Evolutionary conservation across 192 early-diverging fungal genomes (phyloP).

Genomic region (Podila verticillata): DNA sequence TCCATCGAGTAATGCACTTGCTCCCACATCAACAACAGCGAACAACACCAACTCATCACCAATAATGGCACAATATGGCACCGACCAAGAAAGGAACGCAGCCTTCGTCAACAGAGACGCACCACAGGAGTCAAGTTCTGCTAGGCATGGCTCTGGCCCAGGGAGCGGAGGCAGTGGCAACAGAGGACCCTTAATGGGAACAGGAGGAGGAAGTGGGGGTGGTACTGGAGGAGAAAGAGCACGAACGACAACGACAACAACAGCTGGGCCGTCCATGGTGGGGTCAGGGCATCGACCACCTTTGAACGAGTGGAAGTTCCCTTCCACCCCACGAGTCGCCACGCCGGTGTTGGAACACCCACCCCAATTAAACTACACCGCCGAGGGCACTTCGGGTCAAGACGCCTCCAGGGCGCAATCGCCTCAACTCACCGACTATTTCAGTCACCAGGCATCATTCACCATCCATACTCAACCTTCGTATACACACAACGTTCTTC

Average conservation of each 20-base stretch:
- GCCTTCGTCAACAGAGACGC: not conserved
- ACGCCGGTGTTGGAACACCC: constrained; percentile 32
- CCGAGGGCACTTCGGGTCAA: not conserved
- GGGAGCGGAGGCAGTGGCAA: not conserved
- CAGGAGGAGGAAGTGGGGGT: not conserved
- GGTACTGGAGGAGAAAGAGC: not conserved
- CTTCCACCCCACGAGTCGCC: constrained; percentile 32
- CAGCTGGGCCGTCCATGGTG: constrained; percentile 11
- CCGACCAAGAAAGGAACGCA: not conserved
- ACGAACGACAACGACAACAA: constrained; percentile 6
- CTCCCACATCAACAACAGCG: too few species aligned
- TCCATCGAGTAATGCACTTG: too few species aligned
- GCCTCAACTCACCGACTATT: constrained; percentile 29
- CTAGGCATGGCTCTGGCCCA: not conserved
- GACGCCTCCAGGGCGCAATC: constrained; percentile 2
- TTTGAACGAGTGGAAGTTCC: constrained; percentile 51
- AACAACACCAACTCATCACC: too few species aligned
- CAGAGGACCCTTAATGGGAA: not conserved
- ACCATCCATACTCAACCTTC: constrained; percentile 13
- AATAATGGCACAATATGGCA: too few species aligned
- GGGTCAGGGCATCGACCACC: constrained; percentile 40
- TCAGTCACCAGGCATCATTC: constrained; percentile 34
- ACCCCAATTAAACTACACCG: constrained; percentile 1
- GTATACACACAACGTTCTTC: constrained; percentile 14
- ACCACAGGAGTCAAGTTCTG: not conserved